A percentile compares a stretch with the other conserved stretches of the same genome.
phyloP scores from a whole-genome alignment of 1,139 yeast species.

The Protomyces lactucae-debilis region DNA sequence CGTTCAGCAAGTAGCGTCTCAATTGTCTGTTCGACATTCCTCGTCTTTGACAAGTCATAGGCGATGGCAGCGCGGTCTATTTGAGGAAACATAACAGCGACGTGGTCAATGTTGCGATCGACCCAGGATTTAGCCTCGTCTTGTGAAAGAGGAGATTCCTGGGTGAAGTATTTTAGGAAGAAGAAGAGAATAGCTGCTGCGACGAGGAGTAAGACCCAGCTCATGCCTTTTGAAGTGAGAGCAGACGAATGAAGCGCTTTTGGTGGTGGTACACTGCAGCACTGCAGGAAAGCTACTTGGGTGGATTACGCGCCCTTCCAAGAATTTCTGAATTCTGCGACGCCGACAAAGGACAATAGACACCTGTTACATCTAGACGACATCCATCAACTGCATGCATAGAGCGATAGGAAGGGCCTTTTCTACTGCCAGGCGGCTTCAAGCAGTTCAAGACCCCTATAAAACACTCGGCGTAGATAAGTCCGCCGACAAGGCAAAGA shows the following conservation, averaged over 20 bases:
- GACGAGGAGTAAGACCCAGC: constrained; percentile 8
- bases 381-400: background rate
- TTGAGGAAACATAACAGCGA: constrained; percentile 29
- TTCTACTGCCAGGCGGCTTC: constrained; percentile 28
- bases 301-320: background rate
- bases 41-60: constrained; percentile 27
- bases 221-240: background rate
- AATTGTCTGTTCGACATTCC: constrained; percentile 28
- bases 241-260: background rate
- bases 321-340: background rate
- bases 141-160: constrained; percentile 10
- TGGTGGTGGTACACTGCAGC: background rate
- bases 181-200: constrained; percentile 10
- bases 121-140: constrained; percentile 15
- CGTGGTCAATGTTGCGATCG: constrained; percentile 14
- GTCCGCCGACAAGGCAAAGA: constrained; percentile 69
- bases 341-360: background rate
- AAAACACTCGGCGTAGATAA: constrained; percentile 70
- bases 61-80: constrained; percentile 26
- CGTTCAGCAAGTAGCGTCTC: constrained; percentile 26
- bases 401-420: constrained; percentile 11
- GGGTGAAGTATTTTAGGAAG: constrained; percentile 13
- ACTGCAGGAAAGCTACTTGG: background rate
- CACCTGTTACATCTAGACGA: too few species aligned
- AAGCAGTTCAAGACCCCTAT: constrained; percentile 66